Evolutionary conservation across 805 yeast genomes (phyloP).

Genomic region (Yarrowia keelungensis): DNA sequence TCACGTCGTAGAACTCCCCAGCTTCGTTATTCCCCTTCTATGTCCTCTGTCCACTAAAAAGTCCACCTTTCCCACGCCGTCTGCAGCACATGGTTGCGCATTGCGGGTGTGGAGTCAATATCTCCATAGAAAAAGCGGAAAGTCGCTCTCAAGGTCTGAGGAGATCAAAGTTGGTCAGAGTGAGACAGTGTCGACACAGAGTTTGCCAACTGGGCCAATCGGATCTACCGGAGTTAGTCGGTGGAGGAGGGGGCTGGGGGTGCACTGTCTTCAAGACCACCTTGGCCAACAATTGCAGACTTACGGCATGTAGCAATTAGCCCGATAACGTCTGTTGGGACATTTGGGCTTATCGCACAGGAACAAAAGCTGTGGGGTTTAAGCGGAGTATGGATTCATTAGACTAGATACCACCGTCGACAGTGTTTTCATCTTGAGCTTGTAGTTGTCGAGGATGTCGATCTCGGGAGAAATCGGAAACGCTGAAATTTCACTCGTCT

Average conservation of each 20-base stretch:
- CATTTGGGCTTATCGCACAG: not conserved
- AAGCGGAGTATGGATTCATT: too few species aligned
- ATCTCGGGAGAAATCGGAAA: not conserved
- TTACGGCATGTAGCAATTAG: too few species aligned
- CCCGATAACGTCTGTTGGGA: constrained; percentile 1
- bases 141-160: not conserved
- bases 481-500: not conserved
- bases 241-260: not conserved
- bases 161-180: constrained; percentile 15
- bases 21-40: too few species aligned
- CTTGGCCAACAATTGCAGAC: too few species aligned
- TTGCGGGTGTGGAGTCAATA: not conserved
- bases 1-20: not conserved
- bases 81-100: not conserved
- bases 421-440: not conserved
- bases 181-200: constrained; percentile 7
- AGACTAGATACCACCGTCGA: too few species aligned
- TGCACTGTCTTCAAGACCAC: too few species aligned
- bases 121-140: not conserved
- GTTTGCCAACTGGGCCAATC: constrained; percentile 21
- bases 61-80: constrained; percentile 7
- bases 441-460: not conserved
- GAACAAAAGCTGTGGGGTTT: too few species aligned
- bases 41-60: not conserved
- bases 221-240: constrained; percentile 23